A percentile compares a stretch with the other conserved stretches of the same genome.
phyloP scores from a whole-genome alignment of 768 basidiomycete genomes.

The Pleurotus salmoneostramineus region DNA sequence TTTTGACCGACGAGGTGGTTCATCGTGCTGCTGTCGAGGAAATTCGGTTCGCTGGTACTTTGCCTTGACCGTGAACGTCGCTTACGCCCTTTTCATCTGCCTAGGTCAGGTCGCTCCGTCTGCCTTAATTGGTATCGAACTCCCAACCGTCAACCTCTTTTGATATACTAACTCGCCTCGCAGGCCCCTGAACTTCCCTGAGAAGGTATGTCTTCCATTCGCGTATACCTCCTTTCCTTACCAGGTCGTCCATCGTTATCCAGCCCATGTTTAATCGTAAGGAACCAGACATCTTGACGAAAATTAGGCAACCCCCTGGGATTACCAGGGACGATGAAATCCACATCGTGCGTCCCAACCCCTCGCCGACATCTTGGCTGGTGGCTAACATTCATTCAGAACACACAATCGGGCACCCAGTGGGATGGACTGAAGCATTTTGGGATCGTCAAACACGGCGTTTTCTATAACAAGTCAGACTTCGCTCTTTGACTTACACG shows the following conservation, averaged over 20 bases:
- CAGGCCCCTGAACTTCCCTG: conserved; percentile 68
- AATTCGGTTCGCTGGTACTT: conserved; percentile 37
- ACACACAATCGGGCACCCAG: conserved; percentile 68
- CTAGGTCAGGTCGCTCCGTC: conserved; percentile 48
- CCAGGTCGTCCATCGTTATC: background rate
- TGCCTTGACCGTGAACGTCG: too few species aligned
- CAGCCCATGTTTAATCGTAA: conserved; percentile 58
- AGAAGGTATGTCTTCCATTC: conserved; percentile 35
- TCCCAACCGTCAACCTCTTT: too few species aligned
- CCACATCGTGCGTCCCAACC: conserved; percentile 40
- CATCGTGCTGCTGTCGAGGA: conserved; percentile 52
- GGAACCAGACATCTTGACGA: conserved; percentile 47
- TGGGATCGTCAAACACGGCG: conserved; percentile 44
- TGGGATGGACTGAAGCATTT: conserved; percentile 68
- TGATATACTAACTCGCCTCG: background rate
- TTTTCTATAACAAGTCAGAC: conserved; percentile 61
- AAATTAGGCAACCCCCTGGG: conserved; percentile 16
- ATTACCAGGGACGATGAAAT: conserved; percentile 47
- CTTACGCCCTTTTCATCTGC: too few species aligned
- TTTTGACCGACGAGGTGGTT: conserved; percentile 64
- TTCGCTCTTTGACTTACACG: background rate
- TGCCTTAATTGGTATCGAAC: conserved; percentile 54
- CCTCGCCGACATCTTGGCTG: background rate
- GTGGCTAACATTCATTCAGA: conserved; percentile 30
- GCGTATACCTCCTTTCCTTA: background rate